Evolutionary conservation across 441 rosid genomes (phyloP), one percentile per base, ranked within the genome.

Genomic region (Breynia disticha): DNA sequence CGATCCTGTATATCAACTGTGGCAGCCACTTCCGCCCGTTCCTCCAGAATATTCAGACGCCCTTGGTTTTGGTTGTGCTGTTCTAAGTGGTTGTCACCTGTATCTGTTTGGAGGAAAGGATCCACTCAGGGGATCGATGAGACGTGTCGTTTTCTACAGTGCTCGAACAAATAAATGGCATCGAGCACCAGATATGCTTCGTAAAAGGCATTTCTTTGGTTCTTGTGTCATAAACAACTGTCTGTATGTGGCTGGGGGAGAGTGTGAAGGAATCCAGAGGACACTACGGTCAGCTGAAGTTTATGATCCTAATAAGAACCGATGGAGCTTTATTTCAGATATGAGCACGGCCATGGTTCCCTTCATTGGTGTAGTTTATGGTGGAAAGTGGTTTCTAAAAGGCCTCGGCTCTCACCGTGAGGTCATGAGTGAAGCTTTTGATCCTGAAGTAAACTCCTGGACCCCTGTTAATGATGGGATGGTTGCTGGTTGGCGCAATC

Each of bases 341-440:
- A 89, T 89, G 97, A 86, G 88, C 64, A 89, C 97, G 0, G 95
- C 97, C 43, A 89, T 89, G 95, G 88, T 86, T 60, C 95, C 97
- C 55, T 81, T 86, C 54, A 86, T 86, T 39, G 95, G 97, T 43
- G 97, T 89, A 35, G 83, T 89, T 48, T 86, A 79, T 37, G 88
- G 80, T 24, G 86, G 86, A 13, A 89, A 82, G 64, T 89, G 97
- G 97, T 86, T 86, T 71, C 78, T 89, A 38, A 89, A 84, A 70
- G 97, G 97, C 42, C 76, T 86, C 47, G 97, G 95, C 4, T 74
- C 87, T 51, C 95, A 76, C 52, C 90, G 79, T 9, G 84, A 81
- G 66, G 97, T 89, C 63, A 80, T 83, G 88, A 86, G 86, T 60
- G 97, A 86, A 74, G 90, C 84, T 58, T 89, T 83, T 69, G 72